Evolutionary conservation across 2,329 filamentous ascomycete species (phyloP), one percentile per base, ranked within the genome.

Genomic region (Xylaria hypoxylon): DNA sequence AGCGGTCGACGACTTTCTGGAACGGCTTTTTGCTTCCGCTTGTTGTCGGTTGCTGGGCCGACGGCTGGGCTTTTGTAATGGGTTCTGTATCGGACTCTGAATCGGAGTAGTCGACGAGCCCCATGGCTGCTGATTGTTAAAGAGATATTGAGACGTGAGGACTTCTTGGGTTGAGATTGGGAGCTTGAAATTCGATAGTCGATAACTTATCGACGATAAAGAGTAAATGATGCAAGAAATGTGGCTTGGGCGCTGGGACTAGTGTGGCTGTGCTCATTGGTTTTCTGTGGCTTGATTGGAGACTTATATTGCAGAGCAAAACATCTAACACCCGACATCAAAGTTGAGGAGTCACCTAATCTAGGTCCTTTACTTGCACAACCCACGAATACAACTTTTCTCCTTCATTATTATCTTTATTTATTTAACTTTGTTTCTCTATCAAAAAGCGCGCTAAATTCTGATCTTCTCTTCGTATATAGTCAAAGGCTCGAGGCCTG

Each of bases 61-160:
- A 45, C n/a, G 66, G 52, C 38, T 61, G n/a, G 77, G 78, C 67
- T 89, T 90, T 31, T 86, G 73, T n/a, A 51, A 51, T 65, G 63
- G 79, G 66, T 61, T 92, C 90, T 17, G 84, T 84, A 61, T 91
- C 91, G 13, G 90, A 93, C 52, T 91, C 90, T 0, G 90, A 96
- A 77, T 94, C 93, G 3, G 92, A 94, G 74, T 96, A 97, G 68
- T 91, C 89, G 71, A 96, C 92, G 33, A 97, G 83, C 15, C 87
- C 90, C 92, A 96, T 96, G 53, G 19, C 48, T 68, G 57, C 35
- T 28, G n/a, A 42, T 70, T 67, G 56, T 52, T 33, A 28, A 19
- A 2, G 26, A 50, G 40, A 26, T 52, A 28, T 44, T 35, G 15
- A 17, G 24, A 51, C 1, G 47, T 15, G 40, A 40, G 40, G 26